These are phyloP conservation scores for Hypoxylon sp. DNA, from an alignment of 2,329 filamentous ascomycete genomes.

Conservation along the genomic window DNA sequence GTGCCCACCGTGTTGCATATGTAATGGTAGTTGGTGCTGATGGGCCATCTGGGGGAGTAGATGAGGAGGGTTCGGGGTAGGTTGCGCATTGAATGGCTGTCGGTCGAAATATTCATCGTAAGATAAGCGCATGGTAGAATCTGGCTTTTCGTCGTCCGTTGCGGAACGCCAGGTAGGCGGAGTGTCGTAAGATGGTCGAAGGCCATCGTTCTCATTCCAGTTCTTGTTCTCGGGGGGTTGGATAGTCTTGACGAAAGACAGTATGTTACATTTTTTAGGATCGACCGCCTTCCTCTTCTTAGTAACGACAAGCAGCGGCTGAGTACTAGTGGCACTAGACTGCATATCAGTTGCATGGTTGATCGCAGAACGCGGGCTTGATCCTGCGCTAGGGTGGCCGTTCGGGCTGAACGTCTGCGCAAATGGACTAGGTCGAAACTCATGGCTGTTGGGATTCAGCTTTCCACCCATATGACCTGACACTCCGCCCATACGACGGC, in stretches of 20 bases:
- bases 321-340: slow-evolving; percentile 49
- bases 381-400: slow-evolving; percentile 73
- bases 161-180: slow-evolving; percentile 85
- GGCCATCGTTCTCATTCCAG: slow-evolving; percentile 83
- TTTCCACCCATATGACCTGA: slow-evolving; percentile 68
- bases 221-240: slow-evolving; percentile 69
- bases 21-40: slow-evolving; percentile 86
- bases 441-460: slow-evolving; percentile 76
- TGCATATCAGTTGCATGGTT: slow-evolving; percentile 62
- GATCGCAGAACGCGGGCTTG: slow-evolving; percentile 77
- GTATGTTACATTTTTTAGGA: slow-evolving; percentile 75
- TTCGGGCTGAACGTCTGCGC: slow-evolving; percentile 86
- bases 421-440: slow-evolving; percentile 89
- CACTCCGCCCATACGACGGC: slow-evolving; percentile 67
- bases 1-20: slow-evolving; percentile 82
- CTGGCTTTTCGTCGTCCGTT: slow-evolving; percentile 77
- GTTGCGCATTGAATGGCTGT: slow-evolving; percentile 71
- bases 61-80: slow-evolving; percentile 78
- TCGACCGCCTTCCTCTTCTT: slow-evolving; percentile 82
- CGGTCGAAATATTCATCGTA: slow-evolving; percentile 87
- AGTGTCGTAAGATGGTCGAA: slow-evolving; percentile 88
- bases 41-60: slow-evolving; percentile 81
- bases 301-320: slow-evolving; percentile 67
- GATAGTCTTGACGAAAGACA: slow-evolving; percentile 68
- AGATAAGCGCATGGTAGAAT: slow-evolving; percentile 74